These are phyloP conservation scores for Fonsecaea pugnacius DNA, from an alignment of 2,329 filamentous ascomycete species.

Conservation along the genomic window DNA sequence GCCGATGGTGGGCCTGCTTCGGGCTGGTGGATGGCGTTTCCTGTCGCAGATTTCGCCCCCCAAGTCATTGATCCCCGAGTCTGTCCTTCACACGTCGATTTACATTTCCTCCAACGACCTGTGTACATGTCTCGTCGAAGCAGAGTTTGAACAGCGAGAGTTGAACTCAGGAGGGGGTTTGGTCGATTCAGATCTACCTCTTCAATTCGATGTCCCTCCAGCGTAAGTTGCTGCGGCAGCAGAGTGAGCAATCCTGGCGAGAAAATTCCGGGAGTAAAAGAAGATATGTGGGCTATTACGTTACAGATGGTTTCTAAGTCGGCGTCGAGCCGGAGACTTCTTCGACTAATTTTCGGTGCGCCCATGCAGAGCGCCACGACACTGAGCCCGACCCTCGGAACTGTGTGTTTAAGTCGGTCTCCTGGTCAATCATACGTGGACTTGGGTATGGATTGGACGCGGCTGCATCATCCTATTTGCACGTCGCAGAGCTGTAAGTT, in stretches of 20 bases:
- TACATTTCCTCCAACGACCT: neutral
- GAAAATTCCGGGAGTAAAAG: neutral
- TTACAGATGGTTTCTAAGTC: neutral
- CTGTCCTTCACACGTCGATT: neutral
- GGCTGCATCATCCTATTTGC: too few relatives aligned
- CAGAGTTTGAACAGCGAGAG: neutral
- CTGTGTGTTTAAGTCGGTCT: too few relatives aligned
- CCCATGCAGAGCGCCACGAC: too few relatives aligned
- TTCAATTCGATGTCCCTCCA: neutral
- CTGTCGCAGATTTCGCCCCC: neutral
- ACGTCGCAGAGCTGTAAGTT: too few relatives aligned
- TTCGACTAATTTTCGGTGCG: neutral
- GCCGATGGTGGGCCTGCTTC: neutral
- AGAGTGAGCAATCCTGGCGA: neutral
- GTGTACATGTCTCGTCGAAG: neutral
- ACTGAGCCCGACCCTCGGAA: too few relatives aligned
- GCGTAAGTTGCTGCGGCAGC: neutral
- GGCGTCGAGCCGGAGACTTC: neutral
- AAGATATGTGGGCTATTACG: neutral
- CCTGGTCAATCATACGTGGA: too few relatives aligned
- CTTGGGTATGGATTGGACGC: too few relatives aligned
- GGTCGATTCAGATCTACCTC: neutral
- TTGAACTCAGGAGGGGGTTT: neutral
- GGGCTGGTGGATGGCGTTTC: neutral
- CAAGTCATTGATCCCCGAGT: neutral